Base-by-base conservation (phyloP, 768 basidiomycete species). In the Auriscalpium microsporum region DNA sequence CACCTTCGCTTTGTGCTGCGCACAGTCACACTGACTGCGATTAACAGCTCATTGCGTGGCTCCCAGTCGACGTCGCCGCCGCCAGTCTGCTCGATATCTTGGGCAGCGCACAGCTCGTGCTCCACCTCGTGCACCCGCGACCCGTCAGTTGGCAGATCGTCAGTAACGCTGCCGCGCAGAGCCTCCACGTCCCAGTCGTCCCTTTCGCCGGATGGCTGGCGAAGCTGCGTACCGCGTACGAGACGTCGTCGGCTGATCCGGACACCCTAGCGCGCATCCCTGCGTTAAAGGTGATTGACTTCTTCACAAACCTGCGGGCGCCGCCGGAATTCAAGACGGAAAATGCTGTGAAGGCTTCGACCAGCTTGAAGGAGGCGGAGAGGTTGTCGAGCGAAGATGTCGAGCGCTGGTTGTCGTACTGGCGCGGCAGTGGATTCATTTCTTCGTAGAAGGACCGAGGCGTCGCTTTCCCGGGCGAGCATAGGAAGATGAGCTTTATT, bases 381-480 rank as follows among this genome's bases (percentile, higher is more conserved):
- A 42, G 40, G 17, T 17, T 42, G 14, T 14, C 40, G 40, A 42
- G 4, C 13, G 40, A 42, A 17, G 40, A 42, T 17, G 40, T 42
- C 40, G 40, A 42, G 40, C 40, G 40, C 14, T 42, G 40, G 40
- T 14, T 42, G 17, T 4, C 40, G 40, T 42, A 42, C 6, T 42
- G 40, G 40, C 40, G 17, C 14, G 17, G 40, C 17, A 17, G 3
- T 42, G 40, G 40, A 14, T 42, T 42, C 40, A 14, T 42, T 13
- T 42, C 40, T 4, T 14, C 40, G 13, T 42, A 42, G 40, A 28
- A 28, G 28, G 23, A 2, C 23, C n/a, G n/a, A n/a, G n/a, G n/a
- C n/a, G n/a, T n/a, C n/a, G n/a, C n/a, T n/a, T 98, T 99, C 2
- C 96, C 96, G 3, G 96, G 96, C 1, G 95, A 97, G 69, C 94